A percentile compares a stretch with the other conserved stretches of the same genome.
These are phyloP conservation scores for Podaxis sp. DNA, from an alignment of 768 basidiomycete species.

Conservation along the genomic window DNA sequence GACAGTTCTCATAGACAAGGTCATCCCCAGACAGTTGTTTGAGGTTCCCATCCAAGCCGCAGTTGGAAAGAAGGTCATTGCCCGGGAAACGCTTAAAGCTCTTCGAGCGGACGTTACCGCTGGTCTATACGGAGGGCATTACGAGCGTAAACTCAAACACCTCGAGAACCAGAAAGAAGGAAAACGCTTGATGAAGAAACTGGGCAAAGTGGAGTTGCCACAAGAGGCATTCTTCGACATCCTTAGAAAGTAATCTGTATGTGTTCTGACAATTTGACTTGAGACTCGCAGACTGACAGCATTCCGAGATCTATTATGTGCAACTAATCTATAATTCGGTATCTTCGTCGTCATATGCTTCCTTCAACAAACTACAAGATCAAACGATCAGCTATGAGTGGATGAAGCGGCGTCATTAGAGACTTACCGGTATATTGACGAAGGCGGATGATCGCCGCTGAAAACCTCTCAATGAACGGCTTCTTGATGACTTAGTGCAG, in stretches of 20 bases:
- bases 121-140: constrained; percentile 92
- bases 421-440: constrained; percentile 83
- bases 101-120: constrained; percentile 92
- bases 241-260: constrained; percentile 54
- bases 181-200: constrained; percentile 84
- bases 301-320: constrained; percentile 18
- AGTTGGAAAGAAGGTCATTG: constrained; percentile 83
- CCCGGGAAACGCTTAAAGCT: constrained; percentile 85
- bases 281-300: constrained; percentile 14
- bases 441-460: constrained; percentile 95
- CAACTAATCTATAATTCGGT: constrained; percentile 60
- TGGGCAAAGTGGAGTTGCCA: constrained; percentile 87
- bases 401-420: not conserved
- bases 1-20: constrained; percentile 59
- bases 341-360: constrained; percentile 95
- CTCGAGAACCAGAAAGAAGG: constrained; percentile 91
- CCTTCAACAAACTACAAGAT: constrained; percentile 72
- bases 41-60: constrained; percentile 96
- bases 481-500: not conserved
- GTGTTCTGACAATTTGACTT: not conserved
- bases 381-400: constrained; percentile 17
- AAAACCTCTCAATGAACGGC: constrained; percentile 14
- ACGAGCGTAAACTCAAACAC: constrained; percentile 90
- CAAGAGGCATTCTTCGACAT: constrained; percentile 97
- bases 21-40: constrained; percentile 90